These are phyloP conservation scores for Thermothielavioides terrestris DNA, from an alignment of 495 filamentous ascomycete genomes.

Conservation along the genomic window DNA sequence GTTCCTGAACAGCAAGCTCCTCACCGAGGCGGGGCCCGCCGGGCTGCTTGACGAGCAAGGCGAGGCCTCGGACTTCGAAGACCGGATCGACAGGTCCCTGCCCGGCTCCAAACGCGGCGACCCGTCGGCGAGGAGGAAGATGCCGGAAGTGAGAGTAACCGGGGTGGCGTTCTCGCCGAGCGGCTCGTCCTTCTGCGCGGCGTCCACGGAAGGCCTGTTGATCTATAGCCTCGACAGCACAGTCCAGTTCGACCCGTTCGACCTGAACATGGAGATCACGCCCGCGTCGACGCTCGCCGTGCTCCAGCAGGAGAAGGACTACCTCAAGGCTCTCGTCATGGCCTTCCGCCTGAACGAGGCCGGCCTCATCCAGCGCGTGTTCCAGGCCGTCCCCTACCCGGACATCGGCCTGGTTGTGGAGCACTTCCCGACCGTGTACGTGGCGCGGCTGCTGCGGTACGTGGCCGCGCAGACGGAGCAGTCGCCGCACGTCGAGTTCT, in stretches of 20 bases:
- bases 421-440: constrained; percentile 76
- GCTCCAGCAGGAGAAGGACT: constrained; percentile 65
- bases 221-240: constrained; percentile 81
- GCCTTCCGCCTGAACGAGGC: constrained; percentile 86
- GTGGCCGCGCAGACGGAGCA: constrained; percentile 83
- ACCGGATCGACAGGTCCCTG: constrained; percentile 72
- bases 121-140: constrained; percentile 60
- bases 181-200: constrained; percentile 85
- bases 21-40: constrained; percentile 83
- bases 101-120: constrained; percentile 82
- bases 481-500: constrained; percentile 87
- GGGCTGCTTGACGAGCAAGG: constrained; percentile 78
- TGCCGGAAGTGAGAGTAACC: constrained; percentile 78
- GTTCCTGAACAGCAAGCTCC: constrained; percentile 80
- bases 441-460: constrained; percentile 70
- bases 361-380: constrained; percentile 69
- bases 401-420: constrained; percentile 73
- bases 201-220: constrained; percentile 86
- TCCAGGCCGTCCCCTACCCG: constrained; percentile 66
- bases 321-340: constrained; percentile 89
- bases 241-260: constrained; percentile 86
- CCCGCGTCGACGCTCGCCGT: constrained; percentile 69
- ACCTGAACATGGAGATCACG: constrained; percentile 87
- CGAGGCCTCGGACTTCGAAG: constrained; percentile 81
- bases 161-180: constrained; percentile 81